Evolutionary conservation across 805 yeast genomes (phyloP).

Genomic region (Saccharomycopsis capsularis): DNA sequence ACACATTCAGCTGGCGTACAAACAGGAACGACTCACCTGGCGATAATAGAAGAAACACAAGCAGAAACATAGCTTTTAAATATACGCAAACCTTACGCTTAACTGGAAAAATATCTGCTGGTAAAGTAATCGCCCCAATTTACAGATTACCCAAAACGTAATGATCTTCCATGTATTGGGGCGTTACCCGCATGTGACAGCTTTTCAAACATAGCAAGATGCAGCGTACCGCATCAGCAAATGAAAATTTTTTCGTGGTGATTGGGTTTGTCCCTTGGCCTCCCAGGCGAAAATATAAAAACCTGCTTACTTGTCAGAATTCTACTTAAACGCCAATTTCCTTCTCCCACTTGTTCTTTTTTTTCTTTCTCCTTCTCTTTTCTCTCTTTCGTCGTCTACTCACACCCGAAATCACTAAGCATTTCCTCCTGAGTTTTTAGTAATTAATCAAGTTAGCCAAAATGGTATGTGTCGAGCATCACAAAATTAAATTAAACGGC

Average conservation of each 20-base stretch:
- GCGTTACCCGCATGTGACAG: slow-evolving; percentile 2
- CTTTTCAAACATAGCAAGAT: background rate
- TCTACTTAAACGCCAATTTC: too few relatives aligned
- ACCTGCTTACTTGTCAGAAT: background rate
- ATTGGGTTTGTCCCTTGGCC: background rate
- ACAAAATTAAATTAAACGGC: too few relatives aligned
- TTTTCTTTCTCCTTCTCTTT: slow-evolving; percentile 12
- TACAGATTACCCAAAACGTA: too few relatives aligned
- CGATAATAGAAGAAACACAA: too few relatives aligned
- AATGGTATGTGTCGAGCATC: slow-evolving; percentile 23
- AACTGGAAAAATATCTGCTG: too few relatives aligned
- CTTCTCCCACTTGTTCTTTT: too few relatives aligned
- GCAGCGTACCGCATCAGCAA: slow-evolving; percentile 1
- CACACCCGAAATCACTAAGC: slow-evolving; percentile 33
- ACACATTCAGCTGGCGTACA: too few relatives aligned
- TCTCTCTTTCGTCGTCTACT: slow-evolving; percentile 25
- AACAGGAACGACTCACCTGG: too few relatives aligned
- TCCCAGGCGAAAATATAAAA: background rate
- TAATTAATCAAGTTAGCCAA: slow-evolving; percentile 22
- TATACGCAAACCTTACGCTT: too few relatives aligned
- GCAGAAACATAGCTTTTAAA: too few relatives aligned
- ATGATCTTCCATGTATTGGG: background rate
- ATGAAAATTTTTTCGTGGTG: background rate
- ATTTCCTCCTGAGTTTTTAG: slow-evolving; percentile 31
- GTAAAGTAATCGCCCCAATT: too few relatives aligned